Evolutionary conservation across 2,329 filamentous ascomycete species (phyloP).

Genomic region (Ceratocystis colombiana): DNA sequence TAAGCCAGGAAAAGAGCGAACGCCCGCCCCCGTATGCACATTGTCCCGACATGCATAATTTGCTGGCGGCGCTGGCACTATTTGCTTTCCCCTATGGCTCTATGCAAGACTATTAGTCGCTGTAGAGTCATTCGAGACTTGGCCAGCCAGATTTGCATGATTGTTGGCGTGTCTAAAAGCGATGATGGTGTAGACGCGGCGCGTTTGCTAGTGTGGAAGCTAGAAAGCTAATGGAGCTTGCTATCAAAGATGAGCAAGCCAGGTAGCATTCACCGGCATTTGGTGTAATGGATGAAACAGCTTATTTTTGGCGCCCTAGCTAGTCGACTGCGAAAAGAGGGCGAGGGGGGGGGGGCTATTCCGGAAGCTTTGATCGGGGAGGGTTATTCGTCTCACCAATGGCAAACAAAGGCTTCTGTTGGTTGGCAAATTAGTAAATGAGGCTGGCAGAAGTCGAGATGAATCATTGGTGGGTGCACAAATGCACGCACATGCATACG

Average conservation of each 20-base stretch:
- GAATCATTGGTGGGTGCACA: neutral
- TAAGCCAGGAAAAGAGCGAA: neutral
- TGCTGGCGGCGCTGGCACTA: neutral
- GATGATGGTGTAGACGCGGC: neutral
- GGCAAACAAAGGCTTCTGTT: neutral
- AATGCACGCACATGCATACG: too few relatives aligned
- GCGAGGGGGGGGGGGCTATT: neutral
- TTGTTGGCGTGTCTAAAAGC: neutral
- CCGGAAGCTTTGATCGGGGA: neutral
- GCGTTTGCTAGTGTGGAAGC: neutral
- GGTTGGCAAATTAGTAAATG: neutral
- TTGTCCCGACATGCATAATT: constrained; percentile 7
- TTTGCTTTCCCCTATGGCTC: too few relatives aligned
- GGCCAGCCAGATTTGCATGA: neutral
- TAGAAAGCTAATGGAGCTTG: neutral
- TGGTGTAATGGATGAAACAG: neutral
- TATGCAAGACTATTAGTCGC: neutral
- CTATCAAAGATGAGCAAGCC: neutral
- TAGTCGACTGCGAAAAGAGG: too few relatives aligned
- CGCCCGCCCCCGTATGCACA: neutral
- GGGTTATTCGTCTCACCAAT: neutral
- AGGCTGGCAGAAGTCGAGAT: constrained; percentile 5
- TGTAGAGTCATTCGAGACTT: neutral
- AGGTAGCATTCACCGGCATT: neutral
- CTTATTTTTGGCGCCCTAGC: neutral